A percentile compares a stretch with the other conserved stretches of the same genome.
Conservation (phyloP, 2,329 filamentous ascomycete species). For the Pseudofabraea citricarpa region DNA sequence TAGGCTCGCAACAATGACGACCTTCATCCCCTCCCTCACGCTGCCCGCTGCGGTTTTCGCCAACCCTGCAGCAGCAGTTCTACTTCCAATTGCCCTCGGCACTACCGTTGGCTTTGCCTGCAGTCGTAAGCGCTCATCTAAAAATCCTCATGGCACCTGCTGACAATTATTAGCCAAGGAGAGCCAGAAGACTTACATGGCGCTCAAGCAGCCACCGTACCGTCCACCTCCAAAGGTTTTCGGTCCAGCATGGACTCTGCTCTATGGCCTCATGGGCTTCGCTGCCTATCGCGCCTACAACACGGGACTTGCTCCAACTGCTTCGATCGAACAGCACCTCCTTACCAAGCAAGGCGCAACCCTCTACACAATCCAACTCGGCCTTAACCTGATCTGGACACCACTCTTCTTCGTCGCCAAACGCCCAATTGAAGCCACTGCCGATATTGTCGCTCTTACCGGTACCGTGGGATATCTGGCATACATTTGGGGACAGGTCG, state of each 20-base stretch:
- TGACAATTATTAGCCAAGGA: conserved; percentile 39
- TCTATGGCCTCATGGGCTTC: conserved; percentile 83
- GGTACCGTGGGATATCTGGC: conserved; percentile 70
- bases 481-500: conserved; percentile 71
- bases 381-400: conserved; percentile 84
- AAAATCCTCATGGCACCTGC: neutral
- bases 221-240: conserved; percentile 58
- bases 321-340: conserved; percentile 17
- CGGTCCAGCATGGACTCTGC: conserved; percentile 59
- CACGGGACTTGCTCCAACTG: conserved; percentile 49
- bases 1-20: conserved; percentile 57
- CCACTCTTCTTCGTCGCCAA: conserved; percentile 84
- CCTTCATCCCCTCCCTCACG: conserved; percentile 72
- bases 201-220: conserved; percentile 63
- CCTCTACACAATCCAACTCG: conserved; percentile 82
- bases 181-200: conserved; percentile 57
- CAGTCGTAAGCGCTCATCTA: conserved; percentile 49
- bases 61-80: conserved; percentile 66
- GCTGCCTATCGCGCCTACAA: conserved; percentile 74
- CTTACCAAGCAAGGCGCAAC: conserved; percentile 64
- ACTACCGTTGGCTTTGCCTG: conserved; percentile 68
- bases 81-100: conserved; percentile 71
- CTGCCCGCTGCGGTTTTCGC: conserved; percentile 68
- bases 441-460: conserved; percentile 68
- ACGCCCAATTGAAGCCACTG: conserved; percentile 67